Evolutionary conservation across 192 early-diverging fungal genomes (phyloP).

Genomic region (Chytriomyces sp.): DNA sequence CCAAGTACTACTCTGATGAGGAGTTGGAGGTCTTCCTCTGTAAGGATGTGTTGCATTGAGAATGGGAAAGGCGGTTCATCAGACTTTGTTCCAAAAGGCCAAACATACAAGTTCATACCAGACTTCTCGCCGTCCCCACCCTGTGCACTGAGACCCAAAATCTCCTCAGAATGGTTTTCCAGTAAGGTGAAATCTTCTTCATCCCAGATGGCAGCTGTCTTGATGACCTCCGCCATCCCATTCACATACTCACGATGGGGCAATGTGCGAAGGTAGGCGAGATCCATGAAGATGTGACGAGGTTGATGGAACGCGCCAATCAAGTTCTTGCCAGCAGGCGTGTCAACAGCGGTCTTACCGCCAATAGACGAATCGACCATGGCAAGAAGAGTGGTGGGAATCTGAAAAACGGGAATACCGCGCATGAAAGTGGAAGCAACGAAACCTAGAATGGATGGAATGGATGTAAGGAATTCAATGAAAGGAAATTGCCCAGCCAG

Average conservation of each 20-base stretch:
- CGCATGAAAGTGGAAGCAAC: slow-evolving; percentile 99
- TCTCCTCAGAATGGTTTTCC: slow-evolving; percentile 81
- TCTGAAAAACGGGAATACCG: slow-evolving; percentile 87
- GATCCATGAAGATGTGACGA: slow-evolving; percentile 88
- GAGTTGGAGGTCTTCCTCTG: slow-evolving; percentile 15
- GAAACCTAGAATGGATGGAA: slow-evolving; percentile 52
- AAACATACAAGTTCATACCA: neutral
- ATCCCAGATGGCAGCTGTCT: slow-evolving; percentile 93
- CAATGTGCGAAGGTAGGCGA: slow-evolving; percentile 78
- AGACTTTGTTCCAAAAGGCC: neutral
- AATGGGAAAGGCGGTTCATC: neutral
- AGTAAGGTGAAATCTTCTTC: slow-evolving; percentile 86
- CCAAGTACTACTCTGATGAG: slow-evolving; percentile 86
- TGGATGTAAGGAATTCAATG: too few species aligned
- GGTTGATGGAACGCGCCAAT: slow-evolving; percentile 98
- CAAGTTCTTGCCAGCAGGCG: slow-evolving; percentile 92
- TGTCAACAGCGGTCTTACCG: slow-evolving; percentile 97
- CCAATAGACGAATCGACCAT: slow-evolving; percentile 99
- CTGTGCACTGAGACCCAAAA: slow-evolving; percentile 57
- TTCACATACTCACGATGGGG: slow-evolving; percentile 92
- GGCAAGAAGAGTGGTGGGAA: slow-evolving; percentile 94
- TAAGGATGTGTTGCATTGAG: neutral
- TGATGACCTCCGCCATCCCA: slow-evolving; percentile 97
- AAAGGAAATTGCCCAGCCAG: too few species aligned
- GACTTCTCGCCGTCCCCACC: neutral